Conservation (phyloP, 73 alveolate species). For the Paramecium octaurelia region DNA sequence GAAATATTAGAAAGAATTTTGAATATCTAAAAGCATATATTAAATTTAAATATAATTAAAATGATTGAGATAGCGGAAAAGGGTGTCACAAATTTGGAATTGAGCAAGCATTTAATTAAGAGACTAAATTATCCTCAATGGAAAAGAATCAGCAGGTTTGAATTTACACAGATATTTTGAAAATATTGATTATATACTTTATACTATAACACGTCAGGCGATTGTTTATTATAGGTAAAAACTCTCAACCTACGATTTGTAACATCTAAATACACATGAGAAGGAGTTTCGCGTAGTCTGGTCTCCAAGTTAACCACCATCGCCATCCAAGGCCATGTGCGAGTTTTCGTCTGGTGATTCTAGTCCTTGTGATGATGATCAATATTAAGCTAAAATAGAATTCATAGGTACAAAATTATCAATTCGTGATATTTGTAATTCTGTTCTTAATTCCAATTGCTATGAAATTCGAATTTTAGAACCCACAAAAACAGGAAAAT, state of each 20-base stretch:
- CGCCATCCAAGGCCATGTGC: conserved; percentile 36
- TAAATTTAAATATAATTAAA: not conserved
- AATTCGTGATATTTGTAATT: not conserved
- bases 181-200: conserved; percentile 1
- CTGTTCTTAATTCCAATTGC: not conserved
- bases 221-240: conserved; percentile 43
- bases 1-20: not conserved
- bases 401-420: conserved; percentile 33
- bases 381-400: not conserved
- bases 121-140: not conserved
- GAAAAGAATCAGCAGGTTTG: conserved; percentile 10
- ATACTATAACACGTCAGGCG: conserved; percentile 47
- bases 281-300: conserved; percentile 1
- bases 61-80: not conserved
- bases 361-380: conserved; percentile 48
- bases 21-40: not conserved
- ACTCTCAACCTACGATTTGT: conserved; percentile 36
- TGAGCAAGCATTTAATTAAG: conserved; percentile 13
- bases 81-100: not conserved
- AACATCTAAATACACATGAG: conserved; percentile 37
- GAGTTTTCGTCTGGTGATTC: conserved; percentile 54
- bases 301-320: conserved; percentile 44
- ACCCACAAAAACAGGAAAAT: conserved; percentile 47
- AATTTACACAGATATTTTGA: not conserved
- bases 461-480: conserved; percentile 40